Percentiles rank a stretch among this genome's conserved stretches.
These are phyloP conservation scores for Rubroboletus satanas DNA, from an alignment of 768 basidiomycete genomes.

Conservation along the genomic window DNA sequence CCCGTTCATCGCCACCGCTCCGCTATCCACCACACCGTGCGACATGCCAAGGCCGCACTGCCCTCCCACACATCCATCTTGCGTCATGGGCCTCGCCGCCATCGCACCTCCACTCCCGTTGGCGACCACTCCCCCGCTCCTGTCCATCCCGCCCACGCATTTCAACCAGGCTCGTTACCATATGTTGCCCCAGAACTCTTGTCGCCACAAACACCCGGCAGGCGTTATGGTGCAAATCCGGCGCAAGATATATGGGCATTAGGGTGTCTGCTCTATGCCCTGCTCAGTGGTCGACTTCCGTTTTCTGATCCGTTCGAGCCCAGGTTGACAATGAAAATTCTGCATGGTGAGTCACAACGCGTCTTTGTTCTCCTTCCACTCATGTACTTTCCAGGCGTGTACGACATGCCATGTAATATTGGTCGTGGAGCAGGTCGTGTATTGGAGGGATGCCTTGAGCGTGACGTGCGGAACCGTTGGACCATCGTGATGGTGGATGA, in stretches of 20 bases:
- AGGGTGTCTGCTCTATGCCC: constrained; percentile 82
- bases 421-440: constrained; percentile 64
- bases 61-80: constrained; percentile 14
- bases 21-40: constrained; percentile 25
- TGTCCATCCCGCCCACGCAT: constrained; percentile 35
- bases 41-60: constrained; percentile 21
- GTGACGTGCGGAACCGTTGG: constrained; percentile 63
- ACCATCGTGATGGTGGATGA: constrained; percentile 77
- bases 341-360: constrained; percentile 57
- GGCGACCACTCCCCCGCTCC: constrained; percentile 29
- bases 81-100: constrained; percentile 43
- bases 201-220: constrained; percentile 49
- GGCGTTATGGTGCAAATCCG: constrained; percentile 40
- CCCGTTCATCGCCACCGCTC: constrained; percentile 25
- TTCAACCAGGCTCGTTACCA: constrained; percentile 82
- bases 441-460: constrained; percentile 76
- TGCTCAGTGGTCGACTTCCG: constrained; percentile 82
- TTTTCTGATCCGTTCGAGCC: constrained; percentile 91
- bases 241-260: constrained; percentile 96
- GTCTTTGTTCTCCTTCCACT: neutral
- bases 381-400: constrained; percentile 47
- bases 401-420: constrained; percentile 52
- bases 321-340: constrained; percentile 85
- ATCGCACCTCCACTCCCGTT: constrained; percentile 43
- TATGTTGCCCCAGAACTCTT: constrained; percentile 90